Conservation (phyloP, 495 filamentous ascomycete species). For the Articulospora tetracladia region DNA sequence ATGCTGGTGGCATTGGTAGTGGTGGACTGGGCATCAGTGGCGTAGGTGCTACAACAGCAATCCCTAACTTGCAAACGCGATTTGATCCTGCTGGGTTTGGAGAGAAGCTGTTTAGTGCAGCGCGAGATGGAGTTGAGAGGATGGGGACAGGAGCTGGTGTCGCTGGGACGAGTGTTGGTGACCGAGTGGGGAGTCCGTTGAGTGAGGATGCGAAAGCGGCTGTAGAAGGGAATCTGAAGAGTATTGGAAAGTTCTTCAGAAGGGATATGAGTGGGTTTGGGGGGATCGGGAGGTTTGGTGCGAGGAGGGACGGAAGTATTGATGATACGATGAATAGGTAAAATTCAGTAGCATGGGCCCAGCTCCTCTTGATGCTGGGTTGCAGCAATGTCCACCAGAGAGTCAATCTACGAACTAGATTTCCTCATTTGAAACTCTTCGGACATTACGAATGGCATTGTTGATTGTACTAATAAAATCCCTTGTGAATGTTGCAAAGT, state of each 20-base stretch:
- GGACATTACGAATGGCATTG: too few species aligned
- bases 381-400: too few species aligned
- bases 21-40: conserved; percentile 26
- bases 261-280: conserved; percentile 81
- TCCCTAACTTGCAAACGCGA: conserved; percentile 41
- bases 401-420: too few species aligned
- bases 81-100: conserved; percentile 77
- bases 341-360: conserved; percentile 1
- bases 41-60: conserved; percentile 32
- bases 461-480: too few species aligned
- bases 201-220: conserved; percentile 46
- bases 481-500: too few species aligned
- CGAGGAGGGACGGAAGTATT: conserved; percentile 16
- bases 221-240: conserved; percentile 88
- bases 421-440: too few species aligned
- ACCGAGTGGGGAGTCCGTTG: conserved; percentile 20
- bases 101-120: conserved; percentile 71
- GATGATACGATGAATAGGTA: conserved; percentile 21
- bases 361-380: too few species aligned
- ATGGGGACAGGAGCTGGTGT: conserved; percentile 62
- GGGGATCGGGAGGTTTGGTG: conserved; percentile 47
- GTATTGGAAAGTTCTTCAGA: conserved; percentile 93
- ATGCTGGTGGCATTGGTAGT: conserved; percentile 28
- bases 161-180: conserved; percentile 27
- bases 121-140: conserved; percentile 85